Evolutionary conservation across 495 filamentous ascomycete genomes (phyloP).

Genomic region (Cercophora samala): DNA sequence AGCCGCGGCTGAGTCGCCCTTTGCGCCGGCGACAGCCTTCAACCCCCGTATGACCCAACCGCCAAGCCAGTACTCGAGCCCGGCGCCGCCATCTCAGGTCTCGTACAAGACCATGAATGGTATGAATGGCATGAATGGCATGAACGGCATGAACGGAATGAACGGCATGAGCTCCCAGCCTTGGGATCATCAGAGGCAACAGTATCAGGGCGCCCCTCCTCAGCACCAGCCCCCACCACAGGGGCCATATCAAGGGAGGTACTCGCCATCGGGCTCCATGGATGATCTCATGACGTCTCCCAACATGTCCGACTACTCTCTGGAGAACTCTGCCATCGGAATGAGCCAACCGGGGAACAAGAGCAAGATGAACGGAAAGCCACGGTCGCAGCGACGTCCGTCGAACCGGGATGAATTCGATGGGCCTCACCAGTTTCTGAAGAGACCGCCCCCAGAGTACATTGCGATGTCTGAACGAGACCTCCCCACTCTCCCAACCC

Average conservation of each 20-base stretch:
- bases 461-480: constrained; percentile 72
- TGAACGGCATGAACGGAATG: not conserved
- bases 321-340: constrained; percentile 34
- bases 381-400: constrained; percentile 63
- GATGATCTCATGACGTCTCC: constrained; percentile 46
- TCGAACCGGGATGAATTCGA: constrained; percentile 89
- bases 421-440: constrained; percentile 75
- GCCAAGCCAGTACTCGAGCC: constrained; percentile 31
- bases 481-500: constrained; percentile 75
- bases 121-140: not conserved
- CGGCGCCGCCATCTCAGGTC: constrained; percentile 21
- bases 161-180: not conserved
- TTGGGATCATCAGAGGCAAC: constrained; percentile 13
- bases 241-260: constrained; percentile 27
- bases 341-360: constrained; percentile 40
- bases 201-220: constrained; percentile 9
- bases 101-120: constrained; percentile 33
- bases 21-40: constrained; percentile 33
- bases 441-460: constrained; percentile 60
- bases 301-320: constrained; percentile 42
- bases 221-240: not conserved
- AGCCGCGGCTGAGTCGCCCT: constrained; percentile 34
- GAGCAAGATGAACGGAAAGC: constrained; percentile 47
- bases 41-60: constrained; percentile 34
- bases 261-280: constrained; percentile 48